phyloP scores from a whole-genome alignment of 495 filamentous ascomycete species.

The Hypoxylon fuscum region DNA sequence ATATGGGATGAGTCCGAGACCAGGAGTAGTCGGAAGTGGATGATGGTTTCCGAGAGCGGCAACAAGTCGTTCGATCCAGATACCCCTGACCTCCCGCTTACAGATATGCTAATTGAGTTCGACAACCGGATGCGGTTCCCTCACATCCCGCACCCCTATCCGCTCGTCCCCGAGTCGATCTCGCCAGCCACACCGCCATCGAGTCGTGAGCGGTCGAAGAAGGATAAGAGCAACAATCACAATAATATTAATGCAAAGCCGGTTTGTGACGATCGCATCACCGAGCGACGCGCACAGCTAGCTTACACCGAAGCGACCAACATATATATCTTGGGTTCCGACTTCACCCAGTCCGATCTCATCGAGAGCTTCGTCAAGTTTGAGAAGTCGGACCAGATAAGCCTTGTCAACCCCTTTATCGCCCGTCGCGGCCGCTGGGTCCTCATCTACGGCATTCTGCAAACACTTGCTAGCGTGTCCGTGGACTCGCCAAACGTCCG shows the following conservation, averaged over 20 bases:
- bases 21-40: conserved; percentile 65
- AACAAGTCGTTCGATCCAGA: conserved; percentile 67
- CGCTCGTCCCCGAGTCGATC: conserved; percentile 66
- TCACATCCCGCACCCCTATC: conserved; percentile 75
- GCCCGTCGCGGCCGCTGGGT: conserved; percentile 77
- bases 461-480: conserved; percentile 72
- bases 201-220: conserved; percentile 44
- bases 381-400: conserved; percentile 65
- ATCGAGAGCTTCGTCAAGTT: conserved; percentile 71
- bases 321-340: conserved; percentile 67
- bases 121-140: conserved; percentile 70
- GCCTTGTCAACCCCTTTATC: conserved; percentile 61
- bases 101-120: conserved; percentile 73
- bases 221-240: conserved; percentile 47
- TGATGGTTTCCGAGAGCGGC: conserved; percentile 64
- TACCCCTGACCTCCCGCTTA: conserved; percentile 66
- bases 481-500: conserved; percentile 70
- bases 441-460: conserved; percentile 74
- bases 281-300: conserved; percentile 62
- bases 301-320: conserved; percentile 75
- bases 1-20: conserved; percentile 69
- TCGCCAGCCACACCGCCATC: conserved; percentile 41
- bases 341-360: conserved; percentile 60
- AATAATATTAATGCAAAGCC: conserved; percentile 26
- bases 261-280: conserved; percentile 41